Evolutionary conservation across 1,139 yeast species (phyloP), one percentile per base, ranked within the genome.

Genomic region (Kurtzmaniella quercitrusa): DNA sequence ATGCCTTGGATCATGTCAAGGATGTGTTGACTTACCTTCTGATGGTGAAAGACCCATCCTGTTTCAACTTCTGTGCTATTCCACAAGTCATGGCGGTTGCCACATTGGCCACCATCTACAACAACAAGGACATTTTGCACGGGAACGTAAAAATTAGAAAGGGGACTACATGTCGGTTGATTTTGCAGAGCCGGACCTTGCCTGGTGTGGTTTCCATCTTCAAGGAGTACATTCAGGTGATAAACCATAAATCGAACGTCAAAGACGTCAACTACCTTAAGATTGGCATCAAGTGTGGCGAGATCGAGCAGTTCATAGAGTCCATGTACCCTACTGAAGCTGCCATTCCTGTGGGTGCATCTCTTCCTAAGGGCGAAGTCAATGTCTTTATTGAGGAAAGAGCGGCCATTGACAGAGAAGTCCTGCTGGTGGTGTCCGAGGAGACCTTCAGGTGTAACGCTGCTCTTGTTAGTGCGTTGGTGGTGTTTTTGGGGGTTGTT

Each of bases 61-160:
- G 85, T 42, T 93, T 89, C 72, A 85, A 83, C 53, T 93, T 93
- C 70, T 91, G 98, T 68, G 91, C 97, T 15, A 93, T 93, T 59
- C 98, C 98, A 16, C 98, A 93, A 66, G 97, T 91, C 27, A 93
- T 93, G 98, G 96, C 98, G 37, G 85, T 93, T 60, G 97, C 98
- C 8, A 89, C 98, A 0, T 73, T 93, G 55, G 91, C 93, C 21
- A 73, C 84, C 46, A 86, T 93, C 37, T 91, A 86, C 72, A 84
- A 87, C 61, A 94, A 94, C 66, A 83, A 84, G 9, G 62, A 71
- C 3, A 86, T 93, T 3, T 78, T 93, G 57, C 77, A 81, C 42
- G 63, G 66, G 36, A 82, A 87, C 56, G 85, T 93, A 50, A 94
- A 94, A 71, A 85, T 94, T 60, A 80, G 98, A 66, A 87, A 88